A percentile compares a stretch with the other conserved stretches of the same genome.
phyloP scores from a whole-genome alignment of 345 rosid genomes.

The Abelmoschus esculentus region DNA sequence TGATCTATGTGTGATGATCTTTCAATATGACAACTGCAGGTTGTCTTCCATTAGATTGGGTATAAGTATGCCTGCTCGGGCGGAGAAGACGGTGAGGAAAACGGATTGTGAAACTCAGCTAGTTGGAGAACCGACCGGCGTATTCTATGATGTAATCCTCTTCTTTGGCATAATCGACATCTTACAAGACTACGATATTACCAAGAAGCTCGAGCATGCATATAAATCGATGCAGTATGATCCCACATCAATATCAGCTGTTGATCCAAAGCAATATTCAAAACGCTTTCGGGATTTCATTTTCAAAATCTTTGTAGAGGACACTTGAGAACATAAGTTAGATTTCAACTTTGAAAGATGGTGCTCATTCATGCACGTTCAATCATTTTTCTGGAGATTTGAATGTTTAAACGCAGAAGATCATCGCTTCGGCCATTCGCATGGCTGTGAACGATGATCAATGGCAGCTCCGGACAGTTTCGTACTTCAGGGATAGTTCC shows the following conservation, averaged over 20 bases:
- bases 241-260: slow-evolving; percentile 93
- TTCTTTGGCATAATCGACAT: slow-evolving; percentile 92
- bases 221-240: slow-evolving; percentile 95
- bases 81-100: slow-evolving; percentile 68
- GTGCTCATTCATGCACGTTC: slow-evolving; percentile 20
- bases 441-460: background rate
- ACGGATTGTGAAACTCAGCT: slow-evolving; percentile 55
- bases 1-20: background rate
- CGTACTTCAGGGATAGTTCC: background rate
- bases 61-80: slow-evolving; percentile 68
- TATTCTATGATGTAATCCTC: slow-evolving; percentile 58
- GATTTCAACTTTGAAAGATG: background rate
- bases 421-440: background rate
- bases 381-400: background rate
- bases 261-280: slow-evolving; percentile 93
- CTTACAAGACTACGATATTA: slow-evolving; percentile 92
- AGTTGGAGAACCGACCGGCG: slow-evolving; percentile 87
- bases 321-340: slow-evolving; percentile 31
- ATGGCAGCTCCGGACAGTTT: background rate
- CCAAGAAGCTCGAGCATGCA: slow-evolving; percentile 98
- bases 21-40: slow-evolving; percentile 26
- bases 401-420: background rate
- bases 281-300: slow-evolving; percentile 87
- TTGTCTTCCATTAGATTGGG: slow-evolving; percentile 68
- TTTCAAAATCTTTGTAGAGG: slow-evolving; percentile 74